Evolutionary conservation across 495 filamentous ascomycete species (phyloP).

Genomic region (Durotheca rogersii): DNA sequence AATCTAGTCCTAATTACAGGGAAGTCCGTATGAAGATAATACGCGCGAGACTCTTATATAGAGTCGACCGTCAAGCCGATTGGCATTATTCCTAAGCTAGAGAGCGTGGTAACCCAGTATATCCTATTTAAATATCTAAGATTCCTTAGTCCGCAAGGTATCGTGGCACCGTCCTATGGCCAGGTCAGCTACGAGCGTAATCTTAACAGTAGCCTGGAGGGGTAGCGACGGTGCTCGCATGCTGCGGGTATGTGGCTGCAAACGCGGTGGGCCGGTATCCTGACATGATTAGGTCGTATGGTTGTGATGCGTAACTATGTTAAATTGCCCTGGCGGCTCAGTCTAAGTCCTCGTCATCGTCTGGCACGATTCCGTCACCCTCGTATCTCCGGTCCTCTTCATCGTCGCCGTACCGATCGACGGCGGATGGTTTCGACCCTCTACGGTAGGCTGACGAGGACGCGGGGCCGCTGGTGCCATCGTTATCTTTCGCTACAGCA

Average conservation of each 20-base stretch:
- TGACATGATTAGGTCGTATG: no score
- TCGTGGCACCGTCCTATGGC: not conserved
- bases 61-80: no score
- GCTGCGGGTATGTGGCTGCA: no score
- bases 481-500: conserved; percentile 46
- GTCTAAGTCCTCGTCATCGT: conserved; percentile 48
- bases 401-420: conserved; percentile 50
- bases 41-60: conserved; percentile 4
- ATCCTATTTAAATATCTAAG: not conserved
- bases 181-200: not conserved
- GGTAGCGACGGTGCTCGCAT: not conserved
- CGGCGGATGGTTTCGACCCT: conserved; percentile 42
- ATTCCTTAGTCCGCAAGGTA: not conserved
- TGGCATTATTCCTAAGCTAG: not conserved
- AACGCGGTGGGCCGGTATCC: no score
- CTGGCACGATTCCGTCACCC: conserved; percentile 44
- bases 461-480: conserved; percentile 13
- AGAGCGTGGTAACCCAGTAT: not conserved
- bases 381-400: conserved; percentile 48
- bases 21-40: conserved; percentile 2
- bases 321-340: conserved; percentile 15
- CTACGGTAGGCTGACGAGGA: conserved; percentile 34
- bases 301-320: no score
- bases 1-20: conserved; percentile 34
- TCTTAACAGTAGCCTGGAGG: not conserved